Conservation (phyloP, 31 red algal genomes). For the Odonthalia washingtoniensis region DNA sequence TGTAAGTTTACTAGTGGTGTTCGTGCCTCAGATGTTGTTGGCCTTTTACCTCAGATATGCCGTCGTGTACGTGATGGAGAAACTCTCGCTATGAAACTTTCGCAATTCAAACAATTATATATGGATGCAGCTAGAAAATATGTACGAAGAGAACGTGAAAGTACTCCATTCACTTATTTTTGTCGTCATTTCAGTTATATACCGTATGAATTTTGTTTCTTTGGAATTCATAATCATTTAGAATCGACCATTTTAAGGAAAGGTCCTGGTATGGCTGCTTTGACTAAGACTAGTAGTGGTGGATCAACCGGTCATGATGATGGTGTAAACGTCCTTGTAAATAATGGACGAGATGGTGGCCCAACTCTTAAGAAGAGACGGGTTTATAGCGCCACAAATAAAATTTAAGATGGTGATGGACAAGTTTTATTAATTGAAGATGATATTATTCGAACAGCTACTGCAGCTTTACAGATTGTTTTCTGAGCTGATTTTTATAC, state of each 20-base stretch:
- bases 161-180: slow-evolving; percentile 28
- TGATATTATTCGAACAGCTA: too few species aligned
- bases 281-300: too few species aligned
- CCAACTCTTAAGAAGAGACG: too few species aligned
- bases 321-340: too few species aligned
- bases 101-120: slow-evolving; percentile 33
- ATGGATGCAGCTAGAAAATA: slow-evolving; percentile 28
- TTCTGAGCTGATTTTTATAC: too few species aligned
- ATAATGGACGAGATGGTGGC: too few species aligned
- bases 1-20: slow-evolving; percentile 21
- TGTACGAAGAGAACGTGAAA: slow-evolving; percentile 17
- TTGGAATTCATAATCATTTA: slow-evolving; percentile 25
- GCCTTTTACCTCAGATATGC: slow-evolving; percentile 21
- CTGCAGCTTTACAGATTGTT: too few species aligned
- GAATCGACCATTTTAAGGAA: slow-evolving; percentile 36
- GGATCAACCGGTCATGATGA: too few species aligned
- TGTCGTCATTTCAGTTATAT: slow-evolving; percentile 18
- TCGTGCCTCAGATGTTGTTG: slow-evolving; percentile 22
- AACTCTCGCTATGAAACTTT: slow-evolving; percentile 32
- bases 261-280: too few species aligned
- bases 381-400: too few species aligned
- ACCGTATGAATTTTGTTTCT: slow-evolving; percentile 42
- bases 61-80: slow-evolving; percentile 25
- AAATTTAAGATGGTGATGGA: too few species aligned
- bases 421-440: too few species aligned